Percentiles rank a stretch among this genome's conserved stretches.
Conservation (phyloP, 371 early-diverging fungal species). For the Parasitella parasitica region DNA sequence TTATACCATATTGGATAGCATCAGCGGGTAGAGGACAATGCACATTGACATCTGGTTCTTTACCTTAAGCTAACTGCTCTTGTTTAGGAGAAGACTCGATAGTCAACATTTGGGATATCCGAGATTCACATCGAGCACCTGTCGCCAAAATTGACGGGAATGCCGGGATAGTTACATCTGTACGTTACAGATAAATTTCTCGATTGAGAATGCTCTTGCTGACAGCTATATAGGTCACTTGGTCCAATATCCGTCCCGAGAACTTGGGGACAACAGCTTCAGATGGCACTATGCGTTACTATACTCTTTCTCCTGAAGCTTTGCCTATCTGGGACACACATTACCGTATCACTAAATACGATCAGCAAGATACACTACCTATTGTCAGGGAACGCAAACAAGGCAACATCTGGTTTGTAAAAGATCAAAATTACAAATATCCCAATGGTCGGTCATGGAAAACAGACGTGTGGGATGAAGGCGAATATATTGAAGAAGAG, state of each 20-base stretch:
- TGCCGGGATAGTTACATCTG: slow-evolving; percentile 44
- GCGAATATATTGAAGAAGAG: neutral
- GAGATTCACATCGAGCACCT: slow-evolving; percentile 50
- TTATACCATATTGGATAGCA: slow-evolving; percentile 83
- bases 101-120: slow-evolving; percentile 78
- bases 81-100: slow-evolving; percentile 51
- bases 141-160: slow-evolving; percentile 61
- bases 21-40: slow-evolving; percentile 39
- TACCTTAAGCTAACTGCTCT: neutral
- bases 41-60: neutral
- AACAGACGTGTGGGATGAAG: neutral
- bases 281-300: slow-evolving; percentile 56
- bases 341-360: slow-evolving; percentile 10
- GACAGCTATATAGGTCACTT: no score
- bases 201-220: no score
- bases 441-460: slow-evolving; percentile 7
- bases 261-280: slow-evolving; percentile 49
- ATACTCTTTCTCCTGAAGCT: slow-evolving; percentile 30
- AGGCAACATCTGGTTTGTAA: slow-evolving; percentile 1
- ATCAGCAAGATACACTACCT: slow-evolving; percentile 17
- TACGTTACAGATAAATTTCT: slow-evolving; percentile 20
- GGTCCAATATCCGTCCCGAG: slow-evolving; percentile 66
- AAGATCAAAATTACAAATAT: neutral
- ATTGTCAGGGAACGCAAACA: slow-evolving; percentile 4
- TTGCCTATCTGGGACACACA: slow-evolving; percentile 28